A percentile compares a stretch with the other conserved stretches of the same genome.
Conservation (phyloP, 331 rosid genomes). For the Acacia pycnantha region DNA sequence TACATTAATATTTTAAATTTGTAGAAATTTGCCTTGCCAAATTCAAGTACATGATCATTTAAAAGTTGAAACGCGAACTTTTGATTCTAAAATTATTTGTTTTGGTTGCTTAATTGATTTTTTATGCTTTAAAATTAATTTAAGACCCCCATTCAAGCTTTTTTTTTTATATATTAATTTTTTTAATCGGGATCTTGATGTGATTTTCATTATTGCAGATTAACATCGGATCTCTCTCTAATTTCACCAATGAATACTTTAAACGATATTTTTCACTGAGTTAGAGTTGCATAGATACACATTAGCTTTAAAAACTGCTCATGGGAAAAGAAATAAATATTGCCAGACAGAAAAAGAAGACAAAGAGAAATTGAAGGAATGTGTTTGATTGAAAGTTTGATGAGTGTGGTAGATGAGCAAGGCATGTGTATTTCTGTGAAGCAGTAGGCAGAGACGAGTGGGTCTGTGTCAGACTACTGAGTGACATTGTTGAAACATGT, state of each 20-base stretch:
- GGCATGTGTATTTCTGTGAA: conserved; percentile 30
- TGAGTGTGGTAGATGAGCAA: background rate
- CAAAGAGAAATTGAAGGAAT: background rate
- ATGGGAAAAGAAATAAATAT: background rate
- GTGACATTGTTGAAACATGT: conserved; percentile 2
- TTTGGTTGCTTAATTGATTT: no score
- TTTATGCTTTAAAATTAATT: background rate
- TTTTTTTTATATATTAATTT: no score
- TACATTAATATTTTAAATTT: no score
- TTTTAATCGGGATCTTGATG: no score
- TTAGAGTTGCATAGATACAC: background rate
- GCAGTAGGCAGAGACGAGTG: background rate
- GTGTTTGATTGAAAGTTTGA: background rate
- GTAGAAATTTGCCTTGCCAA: no score
- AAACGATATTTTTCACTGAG: background rate
- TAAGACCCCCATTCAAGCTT: background rate
- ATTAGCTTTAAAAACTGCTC: background rate
- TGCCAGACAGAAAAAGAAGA: background rate
- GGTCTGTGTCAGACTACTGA: background rate
- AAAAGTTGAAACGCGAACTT: no score
- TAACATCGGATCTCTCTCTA: background rate
- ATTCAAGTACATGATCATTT: no score
- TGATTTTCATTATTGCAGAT: background rate
- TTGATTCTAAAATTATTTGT: no score
- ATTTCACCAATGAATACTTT: background rate